These are phyloP conservation scores for Sparassis latifolia DNA, from an alignment of 1,284 basidiomycete genomes.

Conservation along the genomic window DNA sequence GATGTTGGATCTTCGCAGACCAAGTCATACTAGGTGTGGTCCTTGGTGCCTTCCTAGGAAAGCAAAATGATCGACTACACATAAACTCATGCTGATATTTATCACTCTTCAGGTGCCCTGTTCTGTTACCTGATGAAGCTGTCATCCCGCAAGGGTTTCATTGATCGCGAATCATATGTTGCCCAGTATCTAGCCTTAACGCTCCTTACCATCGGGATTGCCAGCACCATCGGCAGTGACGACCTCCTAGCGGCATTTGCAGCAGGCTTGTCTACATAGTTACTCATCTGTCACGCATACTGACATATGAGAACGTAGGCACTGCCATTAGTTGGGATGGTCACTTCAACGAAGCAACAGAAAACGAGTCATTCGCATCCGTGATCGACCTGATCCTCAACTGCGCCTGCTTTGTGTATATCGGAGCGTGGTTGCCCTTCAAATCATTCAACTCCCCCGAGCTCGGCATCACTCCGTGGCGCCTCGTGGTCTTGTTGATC, in stretches of 20 bases:
- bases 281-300: not conserved
- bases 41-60: constrained; percentile 73
- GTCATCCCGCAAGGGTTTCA: constrained; percentile 68
- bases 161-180: constrained; percentile 89
- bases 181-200: constrained; percentile 86
- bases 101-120: constrained; percentile 38
- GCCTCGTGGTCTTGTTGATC: constrained; percentile 64
- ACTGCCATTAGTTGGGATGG: constrained; percentile 94
- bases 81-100: no score
- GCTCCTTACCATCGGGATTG: constrained; percentile 74
- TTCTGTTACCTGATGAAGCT: constrained; percentile 84
- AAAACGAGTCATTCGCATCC: constrained; percentile 82
- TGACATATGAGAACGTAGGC: constrained; percentile 32
- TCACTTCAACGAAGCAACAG: constrained; percentile 81
- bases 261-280: constrained; percentile 48
- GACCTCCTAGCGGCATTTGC: constrained; percentile 90
- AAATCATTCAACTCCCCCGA: constrained; percentile 52
- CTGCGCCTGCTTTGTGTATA: constrained; percentile 84
- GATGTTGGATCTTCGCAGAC: constrained; percentile 39
- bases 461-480: constrained; percentile 68
- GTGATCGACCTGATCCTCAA: constrained; percentile 86
- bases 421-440: constrained; percentile 88
- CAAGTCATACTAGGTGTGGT: constrained; percentile 80
- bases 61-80: constrained; percentile 3
- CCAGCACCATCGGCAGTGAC: constrained; percentile 76